Evolutionary conservation across 2,329 filamentous ascomycete genomes (phyloP).

Genomic region (Xenoacremonium recifei): DNA sequence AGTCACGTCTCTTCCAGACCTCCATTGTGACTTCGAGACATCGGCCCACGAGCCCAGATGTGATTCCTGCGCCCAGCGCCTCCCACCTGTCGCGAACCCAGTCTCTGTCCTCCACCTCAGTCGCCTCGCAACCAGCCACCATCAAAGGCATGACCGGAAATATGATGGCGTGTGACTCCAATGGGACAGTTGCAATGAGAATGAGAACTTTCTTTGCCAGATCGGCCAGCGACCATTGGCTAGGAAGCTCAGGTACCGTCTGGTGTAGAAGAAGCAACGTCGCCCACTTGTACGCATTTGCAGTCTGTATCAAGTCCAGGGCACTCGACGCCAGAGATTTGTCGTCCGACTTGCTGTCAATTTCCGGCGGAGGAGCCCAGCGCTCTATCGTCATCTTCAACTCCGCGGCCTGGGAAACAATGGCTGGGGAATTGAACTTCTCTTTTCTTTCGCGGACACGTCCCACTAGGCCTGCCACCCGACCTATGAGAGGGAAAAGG

Average conservation of each 20-base stretch:
- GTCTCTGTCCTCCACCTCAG: constrained; percentile 8
- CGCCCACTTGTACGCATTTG: constrained; percentile 14
- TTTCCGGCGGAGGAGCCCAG: constrained; percentile 4
- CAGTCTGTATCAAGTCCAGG: constrained; percentile 10
- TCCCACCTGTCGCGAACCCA: constrained; percentile 15
- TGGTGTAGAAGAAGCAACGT: constrained; percentile 10
- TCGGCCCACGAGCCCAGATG: constrained; percentile 10
- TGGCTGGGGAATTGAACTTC: constrained; percentile 4
- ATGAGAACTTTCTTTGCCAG: constrained; percentile 13
- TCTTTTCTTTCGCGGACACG: constrained; percentile 4
- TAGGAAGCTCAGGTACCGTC: constrained; percentile 11
- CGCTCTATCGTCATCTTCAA: constrained; percentile 6
- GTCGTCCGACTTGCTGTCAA: not conserved
- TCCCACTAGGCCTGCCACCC: constrained; percentile 11
- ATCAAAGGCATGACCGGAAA: constrained; percentile 12
- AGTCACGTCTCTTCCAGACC: constrained; percentile 13
- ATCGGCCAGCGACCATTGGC: constrained; percentile 1
- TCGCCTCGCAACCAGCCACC: constrained; percentile 13
- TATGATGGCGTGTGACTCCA: constrained; percentile 6
- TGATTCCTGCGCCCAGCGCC: constrained; percentile 5
- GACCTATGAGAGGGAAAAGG: constrained; percentile 12
- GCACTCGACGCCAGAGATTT: constrained; percentile 5
- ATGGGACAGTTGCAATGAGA: constrained; percentile 10
- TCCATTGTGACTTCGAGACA: constrained; percentile 13
- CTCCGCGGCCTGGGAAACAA: constrained; percentile 9